Evolutionary conservation across 495 filamentous ascomycete species (phyloP).

Genomic region (Hyaloscypha bicolor): DNA sequence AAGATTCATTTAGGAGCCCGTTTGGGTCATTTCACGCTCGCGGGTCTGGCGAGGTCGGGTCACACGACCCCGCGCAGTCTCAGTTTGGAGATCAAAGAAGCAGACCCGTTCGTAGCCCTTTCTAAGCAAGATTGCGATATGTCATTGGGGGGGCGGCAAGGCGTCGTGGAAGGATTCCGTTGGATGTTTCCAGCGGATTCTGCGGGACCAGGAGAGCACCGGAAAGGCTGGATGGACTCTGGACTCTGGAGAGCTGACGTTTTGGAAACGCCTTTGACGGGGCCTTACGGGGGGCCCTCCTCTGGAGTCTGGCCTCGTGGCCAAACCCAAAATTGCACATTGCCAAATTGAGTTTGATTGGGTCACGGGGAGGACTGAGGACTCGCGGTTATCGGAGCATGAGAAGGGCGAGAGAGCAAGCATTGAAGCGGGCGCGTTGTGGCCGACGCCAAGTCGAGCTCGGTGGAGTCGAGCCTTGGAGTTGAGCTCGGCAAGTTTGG

Average conservation of each 20-base stretch:
- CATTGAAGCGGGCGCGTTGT: too few relatives aligned
- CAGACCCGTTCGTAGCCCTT: background rate
- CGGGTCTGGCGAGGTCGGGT: conserved; percentile 1
- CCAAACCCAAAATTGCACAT: conserved; percentile 4
- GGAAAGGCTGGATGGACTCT: conserved; percentile 14
- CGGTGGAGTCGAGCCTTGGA: background rate
- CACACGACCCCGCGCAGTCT: conserved; percentile 15
- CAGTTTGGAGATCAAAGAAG: background rate
- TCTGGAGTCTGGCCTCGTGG: too few relatives aligned
- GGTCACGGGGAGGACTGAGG: background rate
- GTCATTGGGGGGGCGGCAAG: conserved; percentile 15
- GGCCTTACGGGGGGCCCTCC: background rate
- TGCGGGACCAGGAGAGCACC: conserved; percentile 7
- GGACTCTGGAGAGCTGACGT: conserved; percentile 1
- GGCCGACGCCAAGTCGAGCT: background rate
- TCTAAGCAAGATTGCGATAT: conserved; percentile 23
- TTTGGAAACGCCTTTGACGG: conserved; percentile 6
- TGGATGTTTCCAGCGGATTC: conserved; percentile 15
- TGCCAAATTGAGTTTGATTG: background rate
- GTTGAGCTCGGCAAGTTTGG: background rate
- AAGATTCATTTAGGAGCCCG: background rate
- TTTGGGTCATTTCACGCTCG: background rate
- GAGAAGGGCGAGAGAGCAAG: background rate
- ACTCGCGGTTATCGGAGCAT: conserved; percentile 16
- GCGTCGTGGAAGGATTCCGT: background rate